A percentile compares a stretch with the other conserved stretches of the same genome.
Evolutionary conservation across 192 early-diverging fungal species (phyloP).

Genomic region (Coemansia pectinata): DNA sequence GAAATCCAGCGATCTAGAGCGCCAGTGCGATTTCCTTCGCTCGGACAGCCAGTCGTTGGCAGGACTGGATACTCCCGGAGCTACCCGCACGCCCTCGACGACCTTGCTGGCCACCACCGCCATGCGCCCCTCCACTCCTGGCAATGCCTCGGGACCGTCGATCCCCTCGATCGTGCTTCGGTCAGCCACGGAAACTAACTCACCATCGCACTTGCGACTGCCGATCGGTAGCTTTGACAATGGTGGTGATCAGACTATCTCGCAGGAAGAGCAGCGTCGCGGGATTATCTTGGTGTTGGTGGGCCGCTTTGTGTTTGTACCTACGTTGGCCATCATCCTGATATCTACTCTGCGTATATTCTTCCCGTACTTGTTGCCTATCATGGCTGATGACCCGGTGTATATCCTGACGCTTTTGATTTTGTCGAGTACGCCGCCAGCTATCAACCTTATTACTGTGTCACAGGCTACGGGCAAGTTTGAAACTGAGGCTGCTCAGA

Average conservation of each 20-base stretch:
- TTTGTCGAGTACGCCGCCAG: conserved; percentile 65
- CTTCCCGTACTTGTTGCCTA: conserved; percentile 44
- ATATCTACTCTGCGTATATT: conserved; percentile 41
- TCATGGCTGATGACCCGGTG: conserved; percentile 63
- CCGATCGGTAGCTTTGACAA: background rate
- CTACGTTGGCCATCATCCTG: conserved; percentile 39
- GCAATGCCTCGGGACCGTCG: background rate
- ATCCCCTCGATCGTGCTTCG: conserved; percentile 40
- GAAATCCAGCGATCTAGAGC: background rate
- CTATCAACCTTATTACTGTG: conserved; percentile 71
- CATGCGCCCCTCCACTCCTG: background rate
- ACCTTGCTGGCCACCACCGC: background rate
- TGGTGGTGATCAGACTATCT: conserved; percentile 1
- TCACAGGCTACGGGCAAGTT: conserved; percentile 69
- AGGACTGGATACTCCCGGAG: background rate
- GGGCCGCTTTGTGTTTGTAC: conserved; percentile 54
- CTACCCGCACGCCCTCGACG: conserved; percentile 14
- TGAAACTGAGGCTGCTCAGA: conserved; percentile 65
- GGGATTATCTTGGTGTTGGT: conserved; percentile 36
- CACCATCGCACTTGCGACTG: background rate
- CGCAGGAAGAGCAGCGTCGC: conserved; percentile 23
- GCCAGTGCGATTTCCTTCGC: background rate
- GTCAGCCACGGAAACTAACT: conserved; percentile 21
- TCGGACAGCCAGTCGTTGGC: background rate
- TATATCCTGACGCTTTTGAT: conserved; percentile 65